These are phyloP conservation scores for Debaryomyces coudertii DNA, from an alignment of 1,139 yeast genomes.

Conservation along the genomic window DNA sequence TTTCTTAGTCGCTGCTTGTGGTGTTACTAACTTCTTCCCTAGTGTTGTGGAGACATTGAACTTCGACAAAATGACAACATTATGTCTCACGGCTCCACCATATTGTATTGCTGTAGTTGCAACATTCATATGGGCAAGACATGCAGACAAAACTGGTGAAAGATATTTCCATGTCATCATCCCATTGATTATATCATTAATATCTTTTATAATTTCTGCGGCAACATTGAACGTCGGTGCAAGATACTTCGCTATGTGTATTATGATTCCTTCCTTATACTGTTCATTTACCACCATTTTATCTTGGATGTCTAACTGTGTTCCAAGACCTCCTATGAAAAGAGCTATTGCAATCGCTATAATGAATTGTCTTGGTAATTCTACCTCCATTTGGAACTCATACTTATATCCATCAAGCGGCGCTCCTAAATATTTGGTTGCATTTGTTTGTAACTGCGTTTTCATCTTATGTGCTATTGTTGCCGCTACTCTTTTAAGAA, in stretches of 20 bases:
- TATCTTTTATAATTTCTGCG: slow-evolving; percentile 57
- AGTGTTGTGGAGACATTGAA: slow-evolving; percentile 59
- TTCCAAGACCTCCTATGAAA: slow-evolving; percentile 56
- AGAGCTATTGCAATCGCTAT: slow-evolving; percentile 56
- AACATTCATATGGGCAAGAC: slow-evolving; percentile 58
- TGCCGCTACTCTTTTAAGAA: slow-evolving; percentile 43
- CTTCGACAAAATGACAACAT: slow-evolving; percentile 50
- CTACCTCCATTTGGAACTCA: slow-evolving; percentile 58
- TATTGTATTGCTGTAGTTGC: slow-evolving; percentile 56
- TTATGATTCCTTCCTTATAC: slow-evolving; percentile 61
- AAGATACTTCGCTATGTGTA: slow-evolving; percentile 62
- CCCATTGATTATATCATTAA: slow-evolving; percentile 48
- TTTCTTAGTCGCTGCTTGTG: slow-evolving; percentile 58
- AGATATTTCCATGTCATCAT: slow-evolving; percentile 54
- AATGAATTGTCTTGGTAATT: slow-evolving; percentile 55
- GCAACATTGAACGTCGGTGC: slow-evolving; percentile 60
- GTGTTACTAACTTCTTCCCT: slow-evolving; percentile 65
- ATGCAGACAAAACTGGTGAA: slow-evolving; percentile 61
- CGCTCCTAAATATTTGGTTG: slow-evolving; percentile 49
- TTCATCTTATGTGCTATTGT: slow-evolving; percentile 45
- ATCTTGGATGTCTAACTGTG: slow-evolving; percentile 59
- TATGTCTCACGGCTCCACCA: slow-evolving; percentile 64
- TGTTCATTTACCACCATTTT: slow-evolving; percentile 58
- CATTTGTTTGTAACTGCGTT: slow-evolving; percentile 53
- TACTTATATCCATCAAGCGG: slow-evolving; percentile 47